These are phyloP conservation scores for Crithidia mellificae DNA, from an alignment of 208 protist genomes.

Conservation along the genomic window DNA sequence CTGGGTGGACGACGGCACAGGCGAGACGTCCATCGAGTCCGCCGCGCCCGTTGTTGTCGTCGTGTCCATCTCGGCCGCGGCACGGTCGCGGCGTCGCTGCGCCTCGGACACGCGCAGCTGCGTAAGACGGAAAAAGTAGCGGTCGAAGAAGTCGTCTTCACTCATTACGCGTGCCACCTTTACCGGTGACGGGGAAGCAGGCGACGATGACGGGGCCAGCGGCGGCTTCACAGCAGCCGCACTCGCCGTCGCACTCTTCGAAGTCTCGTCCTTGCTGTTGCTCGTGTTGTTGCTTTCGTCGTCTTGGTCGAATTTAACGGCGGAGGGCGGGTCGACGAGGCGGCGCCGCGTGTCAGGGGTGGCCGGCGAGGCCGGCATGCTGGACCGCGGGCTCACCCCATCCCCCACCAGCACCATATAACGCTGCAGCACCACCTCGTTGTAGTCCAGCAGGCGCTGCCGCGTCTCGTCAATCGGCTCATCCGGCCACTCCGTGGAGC, in stretches of 20 bases:
- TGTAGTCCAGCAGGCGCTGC: slow-evolving; percentile 72
- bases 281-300: neutral
- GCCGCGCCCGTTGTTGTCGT: too few relatives aligned
- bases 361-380: slow-evolving; percentile 22
- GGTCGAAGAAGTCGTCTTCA: slow-evolving; percentile 82
- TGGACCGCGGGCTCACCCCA: slow-evolving; percentile 39
- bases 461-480: slow-evolving; percentile 46
- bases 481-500: slow-evolving; percentile 29
- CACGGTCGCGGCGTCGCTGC: slow-evolving; percentile 25
- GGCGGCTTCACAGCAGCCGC: slow-evolving; percentile 1
- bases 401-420: slow-evolving; percentile 63
- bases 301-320: neutral
- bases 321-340: slow-evolving; percentile 1
- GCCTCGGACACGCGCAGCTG: slow-evolving; percentile 59
- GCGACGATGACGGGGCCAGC: neutral
- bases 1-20: neutral
- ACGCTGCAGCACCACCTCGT: slow-evolving; percentile 52
- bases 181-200: neutral
- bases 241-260: neutral
- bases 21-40: neutral
- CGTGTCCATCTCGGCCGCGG: neutral
- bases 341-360: slow-evolving; percentile 10
- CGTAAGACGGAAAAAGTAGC: slow-evolving; percentile 84
- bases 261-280: neutral
- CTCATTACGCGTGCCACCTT: slow-evolving; percentile 20